A percentile compares a stretch with the other conserved stretches of the same genome.
Conservation (phyloP, 2,329 filamentous ascomycete species). For the Cladosporium oxysporum region DNA sequence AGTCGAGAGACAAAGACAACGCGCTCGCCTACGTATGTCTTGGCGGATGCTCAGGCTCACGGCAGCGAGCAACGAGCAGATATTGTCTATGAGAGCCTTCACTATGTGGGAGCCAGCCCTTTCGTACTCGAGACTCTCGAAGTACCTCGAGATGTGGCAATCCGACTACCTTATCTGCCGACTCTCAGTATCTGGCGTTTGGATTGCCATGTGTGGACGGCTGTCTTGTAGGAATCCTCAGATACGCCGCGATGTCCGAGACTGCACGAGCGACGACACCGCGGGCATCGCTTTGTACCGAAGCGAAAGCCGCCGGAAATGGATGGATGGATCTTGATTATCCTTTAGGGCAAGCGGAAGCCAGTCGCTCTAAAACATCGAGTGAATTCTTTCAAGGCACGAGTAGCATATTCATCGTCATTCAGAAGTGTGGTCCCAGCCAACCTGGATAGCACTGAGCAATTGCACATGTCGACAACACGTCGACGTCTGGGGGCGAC, state of each 20-base stretch:
- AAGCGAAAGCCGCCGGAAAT: conserved; percentile 2
- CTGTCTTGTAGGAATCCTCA: neutral
- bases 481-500: neutral
- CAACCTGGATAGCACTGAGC: neutral
- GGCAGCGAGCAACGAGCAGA: neutral
- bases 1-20: conserved; percentile 2
- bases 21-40: conserved; percentile 3
- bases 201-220: neutral
- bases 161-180: neutral
- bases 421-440: neutral
- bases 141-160: neutral
- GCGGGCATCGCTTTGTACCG: conserved; percentile 9
- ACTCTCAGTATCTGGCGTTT: neutral
- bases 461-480: neutral
- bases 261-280: conserved; percentile 8
- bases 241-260: conserved; percentile 1
- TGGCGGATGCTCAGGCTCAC: conserved; percentile 6
- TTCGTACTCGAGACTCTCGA: neutral
- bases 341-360: conserved; percentile 1
- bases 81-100: neutral
- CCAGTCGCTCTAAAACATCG: neutral
- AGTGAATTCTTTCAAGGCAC: neutral
- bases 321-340: neutral
- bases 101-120: no score
- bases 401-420: neutral